These are phyloP conservation scores for Talaromyces sp. DNA, from an alignment of 2,329 filamentous ascomycete genomes.

Conservation along the genomic window DNA sequence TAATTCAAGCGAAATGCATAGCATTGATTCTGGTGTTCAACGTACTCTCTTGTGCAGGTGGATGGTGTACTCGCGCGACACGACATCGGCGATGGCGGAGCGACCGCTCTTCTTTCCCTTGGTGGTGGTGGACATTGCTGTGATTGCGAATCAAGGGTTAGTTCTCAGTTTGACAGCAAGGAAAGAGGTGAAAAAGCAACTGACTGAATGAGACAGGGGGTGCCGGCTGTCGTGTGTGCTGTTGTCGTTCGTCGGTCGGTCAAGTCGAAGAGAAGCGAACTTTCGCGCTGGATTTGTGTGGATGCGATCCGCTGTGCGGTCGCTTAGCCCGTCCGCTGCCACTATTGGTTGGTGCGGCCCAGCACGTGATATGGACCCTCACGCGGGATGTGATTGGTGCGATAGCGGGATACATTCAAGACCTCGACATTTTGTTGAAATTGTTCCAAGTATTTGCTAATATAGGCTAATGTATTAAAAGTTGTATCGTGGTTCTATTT, in stretches of 20 bases:
- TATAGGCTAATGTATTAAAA: background rate
- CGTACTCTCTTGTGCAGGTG: slow-evolving; percentile 99
- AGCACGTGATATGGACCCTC: slow-evolving; percentile 10
- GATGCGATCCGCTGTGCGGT: background rate
- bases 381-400: slow-evolving; percentile 22
- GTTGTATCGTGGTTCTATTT: background rate
- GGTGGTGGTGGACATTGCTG: slow-evolving; percentile 60
- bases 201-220: slow-evolving; percentile 28
- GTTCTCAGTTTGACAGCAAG: background rate
- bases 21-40: slow-evolving; percentile 30
- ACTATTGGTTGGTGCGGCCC: background rate
- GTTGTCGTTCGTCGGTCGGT: slow-evolving; percentile 27
- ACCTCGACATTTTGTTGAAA: background rate
- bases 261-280: slow-evolving; percentile 17
- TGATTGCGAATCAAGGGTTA: background rate
- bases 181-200: slow-evolving; percentile 13
- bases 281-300: slow-evolving; percentile 7
- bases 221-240: slow-evolving; percentile 33
- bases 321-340: background rate
- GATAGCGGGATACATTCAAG: background rate
- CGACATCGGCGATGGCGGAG: slow-evolving; percentile 97
- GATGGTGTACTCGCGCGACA: slow-evolving; percentile 99
- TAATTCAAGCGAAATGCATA: background rate
- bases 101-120: slow-evolving; percentile 68
- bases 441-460: background rate